These are phyloP conservation scores for Kwoniella dendrophila DNA, from an alignment of 768 basidiomycete species.

Conservation along the genomic window DNA sequence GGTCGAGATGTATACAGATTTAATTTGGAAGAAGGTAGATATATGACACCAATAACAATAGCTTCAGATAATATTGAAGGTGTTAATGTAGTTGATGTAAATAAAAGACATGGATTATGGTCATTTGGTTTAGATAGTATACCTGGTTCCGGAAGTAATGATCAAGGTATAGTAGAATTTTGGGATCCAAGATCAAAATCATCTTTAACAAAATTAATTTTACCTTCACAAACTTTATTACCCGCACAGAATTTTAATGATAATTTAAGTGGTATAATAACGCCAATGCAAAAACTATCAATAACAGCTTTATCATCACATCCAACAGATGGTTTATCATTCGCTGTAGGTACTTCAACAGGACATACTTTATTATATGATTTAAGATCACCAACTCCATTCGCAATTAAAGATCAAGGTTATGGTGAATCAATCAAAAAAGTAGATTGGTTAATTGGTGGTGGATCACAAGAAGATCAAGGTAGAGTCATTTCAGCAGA, in stretches of 20 bases:
- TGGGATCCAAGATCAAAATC: slow-evolving; percentile 91
- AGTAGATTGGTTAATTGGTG: slow-evolving; percentile 83
- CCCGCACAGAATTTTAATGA: slow-evolving; percentile 36
- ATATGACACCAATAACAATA: slow-evolving; percentile 67
- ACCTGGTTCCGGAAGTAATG: too few species aligned
- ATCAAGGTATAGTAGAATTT: slow-evolving; percentile 77
- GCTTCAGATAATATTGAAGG: slow-evolving; percentile 70
- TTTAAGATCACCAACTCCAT: slow-evolving; percentile 78
- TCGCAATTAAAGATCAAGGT: slow-evolving; percentile 92
- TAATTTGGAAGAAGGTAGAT: slow-evolving; percentile 93
- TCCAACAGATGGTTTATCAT: slow-evolving; percentile 78
- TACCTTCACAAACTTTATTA: slow-evolving; percentile 45
- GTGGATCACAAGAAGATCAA: slow-evolving; percentile 72
- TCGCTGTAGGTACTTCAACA: slow-evolving; percentile 91
- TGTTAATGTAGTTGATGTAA: slow-evolving; percentile 89
- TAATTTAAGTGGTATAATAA: slow-evolving; percentile 15
- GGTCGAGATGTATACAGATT: slow-evolving; percentile 88
- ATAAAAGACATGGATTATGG: slow-evolving; percentile 86
- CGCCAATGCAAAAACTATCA: slow-evolving; percentile 58
- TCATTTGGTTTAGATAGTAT: slow-evolving; percentile 89
- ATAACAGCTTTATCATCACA: slow-evolving; percentile 85
- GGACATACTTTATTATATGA: slow-evolving; percentile 95
- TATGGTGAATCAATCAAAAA: slow-evolving; percentile 87
- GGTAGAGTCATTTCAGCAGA: slow-evolving; percentile 90
- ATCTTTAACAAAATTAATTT: slow-evolving; percentile 56